phyloP scores from a whole-genome alignment of 305 asterid genomes.

The Stenogyne calaminthoides region DNA sequence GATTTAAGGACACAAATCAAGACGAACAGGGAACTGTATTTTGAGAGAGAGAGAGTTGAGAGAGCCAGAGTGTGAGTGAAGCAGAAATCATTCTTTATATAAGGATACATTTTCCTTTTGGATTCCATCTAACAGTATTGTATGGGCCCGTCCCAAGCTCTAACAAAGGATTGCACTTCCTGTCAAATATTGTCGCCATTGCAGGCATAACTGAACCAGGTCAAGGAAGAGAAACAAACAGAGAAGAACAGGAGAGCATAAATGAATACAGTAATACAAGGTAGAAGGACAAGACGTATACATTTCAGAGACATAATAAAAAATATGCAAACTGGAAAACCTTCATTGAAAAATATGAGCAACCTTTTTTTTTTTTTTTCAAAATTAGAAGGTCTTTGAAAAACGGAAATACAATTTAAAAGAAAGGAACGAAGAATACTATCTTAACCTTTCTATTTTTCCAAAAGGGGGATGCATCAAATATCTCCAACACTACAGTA shows the following conservation, averaged over 20 bases:
- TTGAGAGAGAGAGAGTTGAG: not conserved
- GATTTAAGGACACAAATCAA: slow-evolving; percentile 57
- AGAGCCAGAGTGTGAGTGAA: slow-evolving; percentile 10
- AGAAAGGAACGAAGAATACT: not conserved
- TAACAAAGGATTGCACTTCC: slow-evolving; percentile 82
- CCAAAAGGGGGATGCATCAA: slow-evolving; percentile 9
- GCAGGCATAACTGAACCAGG: slow-evolving; percentile 92
- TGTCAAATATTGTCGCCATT: slow-evolving; percentile 89
- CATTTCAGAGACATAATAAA: not conserved
- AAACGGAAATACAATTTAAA: not conserved
- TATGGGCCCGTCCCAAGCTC: slow-evolving; percentile 98
- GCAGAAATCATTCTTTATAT: slow-evolving; percentile 5
- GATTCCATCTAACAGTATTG: slow-evolving; percentile 96
- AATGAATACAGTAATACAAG: not conserved
- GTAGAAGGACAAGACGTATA: not conserved
- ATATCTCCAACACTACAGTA: slow-evolving; percentile 10
- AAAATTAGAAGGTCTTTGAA: not conserved
- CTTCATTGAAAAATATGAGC: not conserved
- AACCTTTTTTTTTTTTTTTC: not conserved
- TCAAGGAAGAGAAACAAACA: slow-evolving; percentile 54
- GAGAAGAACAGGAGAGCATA: slow-evolving; percentile 17
- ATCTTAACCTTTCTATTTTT: not conserved
- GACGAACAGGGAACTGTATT: slow-evolving; percentile 12
- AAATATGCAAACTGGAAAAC: not conserved
- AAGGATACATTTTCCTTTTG: slow-evolving; percentile 98